phyloP scores from a whole-genome alignment of 139 green algal species.

The Tetraselmis chui region DNA sequence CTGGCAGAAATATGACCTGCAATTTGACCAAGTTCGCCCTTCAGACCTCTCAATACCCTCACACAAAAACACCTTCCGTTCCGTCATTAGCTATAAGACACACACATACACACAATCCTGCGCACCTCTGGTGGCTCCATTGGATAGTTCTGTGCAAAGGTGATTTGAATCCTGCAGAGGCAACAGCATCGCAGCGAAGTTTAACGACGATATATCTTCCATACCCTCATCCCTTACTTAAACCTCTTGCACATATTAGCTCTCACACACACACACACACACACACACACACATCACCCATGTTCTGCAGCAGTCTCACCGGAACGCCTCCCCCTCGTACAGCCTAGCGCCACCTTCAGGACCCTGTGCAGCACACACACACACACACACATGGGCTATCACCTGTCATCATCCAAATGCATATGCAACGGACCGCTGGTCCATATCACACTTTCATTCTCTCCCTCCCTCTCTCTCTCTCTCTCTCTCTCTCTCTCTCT shows the following conservation, averaged over 20 bases:
- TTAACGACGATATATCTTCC: conserved; percentile 28
- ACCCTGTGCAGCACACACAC: conserved; percentile 26
- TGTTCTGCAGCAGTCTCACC: conserved; percentile 3
- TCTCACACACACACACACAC: not conserved
- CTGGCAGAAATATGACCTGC: conserved; percentile 62
- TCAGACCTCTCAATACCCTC: too few relatives aligned
- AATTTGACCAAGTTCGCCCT: too few relatives aligned
- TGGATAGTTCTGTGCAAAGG: conserved; percentile 69
- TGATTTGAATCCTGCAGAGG: conserved; percentile 41
- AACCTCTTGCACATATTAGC: not conserved
- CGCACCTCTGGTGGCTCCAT: conserved; percentile 75
- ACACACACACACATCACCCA: not conserved
- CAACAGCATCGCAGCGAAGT: conserved; percentile 34
- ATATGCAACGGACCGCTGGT: too few relatives aligned
- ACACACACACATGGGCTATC: too few relatives aligned
- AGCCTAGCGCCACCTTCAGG: conserved; percentile 38
- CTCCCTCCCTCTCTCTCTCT: too few relatives aligned
- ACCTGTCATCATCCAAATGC: too few relatives aligned
- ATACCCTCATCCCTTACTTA: not conserved
- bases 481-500: too few relatives aligned
- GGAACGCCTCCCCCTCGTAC: conserved; percentile 36
- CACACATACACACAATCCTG: not conserved
- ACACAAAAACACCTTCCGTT: too few relatives aligned
- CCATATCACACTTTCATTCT: too few relatives aligned
- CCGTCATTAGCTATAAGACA: not conserved